A percentile compares a stretch with the other conserved stretches of the same genome.
Evolutionary conservation across 495 filamentous ascomycete genomes (phyloP).

Genomic region (Lasiosphaeria ovina): DNA sequence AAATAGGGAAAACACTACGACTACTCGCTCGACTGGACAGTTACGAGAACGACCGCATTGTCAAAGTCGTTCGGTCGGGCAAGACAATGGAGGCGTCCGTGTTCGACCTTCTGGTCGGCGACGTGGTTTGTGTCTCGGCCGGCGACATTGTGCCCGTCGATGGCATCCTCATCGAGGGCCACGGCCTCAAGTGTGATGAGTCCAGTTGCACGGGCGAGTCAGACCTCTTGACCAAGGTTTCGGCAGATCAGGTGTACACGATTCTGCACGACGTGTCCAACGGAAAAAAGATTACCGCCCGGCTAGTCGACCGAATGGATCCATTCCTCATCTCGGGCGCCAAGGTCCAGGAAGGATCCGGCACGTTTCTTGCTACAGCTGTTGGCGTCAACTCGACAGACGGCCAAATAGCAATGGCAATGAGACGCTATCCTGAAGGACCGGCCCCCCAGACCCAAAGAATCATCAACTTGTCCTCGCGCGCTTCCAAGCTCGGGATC

Average conservation of each 20-base stretch:
- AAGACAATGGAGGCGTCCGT: constrained; percentile 68
- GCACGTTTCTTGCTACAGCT: constrained; percentile 81
- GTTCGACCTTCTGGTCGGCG: constrained; percentile 69
- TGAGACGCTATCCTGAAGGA: constrained; percentile 85
- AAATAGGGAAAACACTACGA: too few species aligned
- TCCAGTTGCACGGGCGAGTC: constrained; percentile 83
- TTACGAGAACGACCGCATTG: constrained; percentile 76
- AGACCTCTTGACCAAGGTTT: constrained; percentile 69
- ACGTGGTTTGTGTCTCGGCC: constrained; percentile 68
- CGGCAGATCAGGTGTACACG: constrained; percentile 72
- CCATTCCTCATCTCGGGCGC: constrained; percentile 92
- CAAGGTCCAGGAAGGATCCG: constrained; percentile 88
- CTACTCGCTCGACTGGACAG: too few species aligned
- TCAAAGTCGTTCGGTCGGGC: constrained; percentile 77
- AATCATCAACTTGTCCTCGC: constrained; percentile 83
- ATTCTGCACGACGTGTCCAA: constrained; percentile 61
- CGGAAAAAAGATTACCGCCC: constrained; percentile 34
- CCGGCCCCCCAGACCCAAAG: too few species aligned
- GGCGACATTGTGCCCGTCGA: constrained; percentile 76
- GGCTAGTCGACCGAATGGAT: constrained; percentile 75
- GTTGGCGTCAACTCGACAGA: constrained; percentile 82
- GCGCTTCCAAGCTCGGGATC: constrained; percentile 86
- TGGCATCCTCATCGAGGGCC: constrained; percentile 67
- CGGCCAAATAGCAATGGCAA: constrained; percentile 90
- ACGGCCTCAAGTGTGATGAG: constrained; percentile 77